Evolutionary conservation across 257 asterid genomes (phyloP).

Genomic region (Lycium barbarum): DNA sequence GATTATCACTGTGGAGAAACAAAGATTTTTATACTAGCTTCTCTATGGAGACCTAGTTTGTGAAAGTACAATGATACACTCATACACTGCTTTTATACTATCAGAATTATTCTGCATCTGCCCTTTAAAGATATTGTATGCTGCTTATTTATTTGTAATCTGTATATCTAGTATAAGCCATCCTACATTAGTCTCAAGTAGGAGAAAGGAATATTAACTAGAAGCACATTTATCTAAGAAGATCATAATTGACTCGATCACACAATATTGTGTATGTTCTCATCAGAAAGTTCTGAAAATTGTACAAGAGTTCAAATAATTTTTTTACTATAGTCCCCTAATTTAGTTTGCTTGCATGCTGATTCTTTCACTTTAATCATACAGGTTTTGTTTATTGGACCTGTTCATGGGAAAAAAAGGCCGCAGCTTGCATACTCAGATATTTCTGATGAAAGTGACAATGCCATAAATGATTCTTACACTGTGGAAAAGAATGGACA

Average conservation of each 20-base stretch:
- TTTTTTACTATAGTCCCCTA: not conserved
- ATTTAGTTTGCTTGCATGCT: slow-evolving; percentile 4
- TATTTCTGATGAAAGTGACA: slow-evolving; percentile 46
- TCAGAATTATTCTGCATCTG: not conserved
- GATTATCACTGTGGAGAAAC: not conserved
- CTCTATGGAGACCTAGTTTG: slow-evolving; percentile 1
- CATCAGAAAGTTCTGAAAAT: slow-evolving; percentile 6
- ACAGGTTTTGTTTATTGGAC: slow-evolving; percentile 86
- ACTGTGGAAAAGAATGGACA: slow-evolving; percentile 49
- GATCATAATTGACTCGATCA: not conserved
- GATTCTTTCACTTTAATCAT: slow-evolving; percentile 28
- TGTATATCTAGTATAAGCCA: not conserved
- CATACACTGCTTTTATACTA: not conserved
- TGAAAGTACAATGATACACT: not conserved
- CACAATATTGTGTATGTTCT: slow-evolving; percentile 10
- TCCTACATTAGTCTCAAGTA: not conserved
- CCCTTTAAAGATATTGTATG: not conserved
- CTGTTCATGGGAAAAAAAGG: slow-evolving; percentile 71
- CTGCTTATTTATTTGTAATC: not conserved
- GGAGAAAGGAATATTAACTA: not conserved
- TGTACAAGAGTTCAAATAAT: not conserved
- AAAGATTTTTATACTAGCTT: not conserved
- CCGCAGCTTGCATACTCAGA: slow-evolving; percentile 60
- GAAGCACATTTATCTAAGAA: not conserved
- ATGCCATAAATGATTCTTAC: slow-evolving; percentile 44